Base-by-base conservation (phyloP, 495 filamentous ascomycete genomes). In the Aspergillus wentii region DNA sequence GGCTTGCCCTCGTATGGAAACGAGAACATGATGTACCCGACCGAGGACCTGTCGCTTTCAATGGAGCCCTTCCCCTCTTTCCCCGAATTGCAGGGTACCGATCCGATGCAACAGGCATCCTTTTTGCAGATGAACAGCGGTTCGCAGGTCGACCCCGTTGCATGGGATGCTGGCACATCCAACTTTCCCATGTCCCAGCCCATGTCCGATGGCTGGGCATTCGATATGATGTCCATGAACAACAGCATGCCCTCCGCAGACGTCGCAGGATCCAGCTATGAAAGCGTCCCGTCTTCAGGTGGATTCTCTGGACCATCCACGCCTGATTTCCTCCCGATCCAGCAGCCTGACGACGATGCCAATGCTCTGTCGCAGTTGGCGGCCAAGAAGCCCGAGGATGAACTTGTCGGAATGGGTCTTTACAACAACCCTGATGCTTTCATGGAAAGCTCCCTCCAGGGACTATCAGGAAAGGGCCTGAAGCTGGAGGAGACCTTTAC, bases 401-500 rank as follows among this genome's bases (percentile, higher is more conserved):
- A 88, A 48, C 67, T 94, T 2, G 78, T 88, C 15, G 87, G 85
- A 15, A 82, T 94, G 80, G 87, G 87, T 8, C 71, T 94, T 2
- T 91, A 94, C 62, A 86, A 84, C 51, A 60, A 76, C 20, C 81
- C 82, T 6, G 76, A 74, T 23, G 61, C 68, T 35, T 70, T 40
- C 39, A 46, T 56, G 6, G 72, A 71, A 30, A 71, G 71, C 21
- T 67, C 72, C 4, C 71, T 71, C 13, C 52, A 53, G 25, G 51
- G 44, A 21, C 31, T 54, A 1, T 71, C 67, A 9, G 85, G 85
- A 28, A 85, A 85, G 51, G 86, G 85, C 1, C 59, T 90, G 49
- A 94, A 90, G 52, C 66, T 94, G 10, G 86, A 90, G 64, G 86
- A 91, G 43, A 82, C 82, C 4, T 94, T 86, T 72, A 79, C 79